Percentiles rank a stretch among this genome's conserved stretches.
Evolutionary conservation across 1,284 basidiomycete species (phyloP).

Genomic region (Puccinia coronata): DNA sequence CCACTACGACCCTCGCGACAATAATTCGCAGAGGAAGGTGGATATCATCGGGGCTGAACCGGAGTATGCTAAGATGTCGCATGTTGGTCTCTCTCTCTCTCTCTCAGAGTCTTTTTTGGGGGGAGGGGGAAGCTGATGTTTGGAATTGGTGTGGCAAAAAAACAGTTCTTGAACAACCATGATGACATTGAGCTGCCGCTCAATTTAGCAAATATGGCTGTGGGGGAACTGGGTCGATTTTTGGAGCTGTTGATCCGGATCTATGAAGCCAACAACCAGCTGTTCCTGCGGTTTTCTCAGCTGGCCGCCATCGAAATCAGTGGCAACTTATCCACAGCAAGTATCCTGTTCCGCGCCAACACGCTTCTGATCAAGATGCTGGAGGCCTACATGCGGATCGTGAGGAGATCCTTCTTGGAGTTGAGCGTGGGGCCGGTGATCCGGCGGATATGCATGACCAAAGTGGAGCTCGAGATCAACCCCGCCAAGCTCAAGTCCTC

Average conservation of each 20-base stretch:
- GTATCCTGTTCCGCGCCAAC: constrained; percentile 44
- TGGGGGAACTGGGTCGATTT: constrained; percentile 58
- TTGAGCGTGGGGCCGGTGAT: constrained; percentile 34
- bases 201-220: constrained; percentile 70
- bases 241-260: constrained; percentile 65
- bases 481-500: constrained; percentile 30
- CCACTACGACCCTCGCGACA: not conserved
- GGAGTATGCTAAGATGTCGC: constrained; percentile 37
- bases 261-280: constrained; percentile 63
- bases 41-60: constrained; percentile 30
- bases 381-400: constrained; percentile 47
- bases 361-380: constrained; percentile 46
- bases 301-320: constrained; percentile 54
- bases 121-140: constrained; percentile 54
- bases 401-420: constrained; percentile 37
- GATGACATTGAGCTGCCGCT: constrained; percentile 45
- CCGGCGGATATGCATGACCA: constrained; percentile 32
- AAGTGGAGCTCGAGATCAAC: constrained; percentile 42
- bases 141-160: constrained; percentile 56
- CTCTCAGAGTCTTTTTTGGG: too few species aligned
- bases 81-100: constrained; percentile 45
- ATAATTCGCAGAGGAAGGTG: not conserved
- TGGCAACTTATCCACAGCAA: constrained; percentile 40
- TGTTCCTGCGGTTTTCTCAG: constrained; percentile 53
- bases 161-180: constrained; percentile 52